phyloP scores from a whole-genome alignment of 2,329 filamentous ascomycete genomes.

The Paracoccidioides lutzii region DNA sequence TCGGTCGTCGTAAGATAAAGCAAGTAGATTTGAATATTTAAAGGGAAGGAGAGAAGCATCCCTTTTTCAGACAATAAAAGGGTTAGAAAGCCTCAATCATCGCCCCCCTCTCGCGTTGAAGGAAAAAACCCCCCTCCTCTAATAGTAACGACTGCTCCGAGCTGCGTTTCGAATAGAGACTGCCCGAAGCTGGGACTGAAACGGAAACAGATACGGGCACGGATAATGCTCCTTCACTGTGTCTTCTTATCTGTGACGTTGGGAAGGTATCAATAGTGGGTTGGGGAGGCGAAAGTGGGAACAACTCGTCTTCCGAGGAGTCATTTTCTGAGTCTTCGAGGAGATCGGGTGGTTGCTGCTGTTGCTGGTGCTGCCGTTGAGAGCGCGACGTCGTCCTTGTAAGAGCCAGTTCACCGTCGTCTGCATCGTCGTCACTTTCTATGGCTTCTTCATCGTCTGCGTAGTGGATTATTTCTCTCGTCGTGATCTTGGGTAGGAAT shows the following conservation, averaged over 20 bases:
- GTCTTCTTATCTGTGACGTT: constrained; percentile 29
- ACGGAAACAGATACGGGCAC: constrained; percentile 6
- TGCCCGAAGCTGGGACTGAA: neutral
- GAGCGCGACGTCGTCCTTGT: constrained; percentile 52
- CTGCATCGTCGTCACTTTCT: constrained; percentile 48
- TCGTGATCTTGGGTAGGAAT: constrained; percentile 14
- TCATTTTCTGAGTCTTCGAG: constrained; percentile 48
- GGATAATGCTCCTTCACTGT: constrained; percentile 16
- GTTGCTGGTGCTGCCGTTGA: constrained; percentile 18
- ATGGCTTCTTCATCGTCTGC: constrained; percentile 33
- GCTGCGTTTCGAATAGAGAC: constrained; percentile 15
- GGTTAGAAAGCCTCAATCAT: constrained; percentile 38
- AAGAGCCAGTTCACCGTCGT: constrained; percentile 48
- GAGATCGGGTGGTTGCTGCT: constrained; percentile 53
- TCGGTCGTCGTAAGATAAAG: neutral
- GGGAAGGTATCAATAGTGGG: constrained; percentile 45
- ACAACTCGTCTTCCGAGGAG: constrained; percentile 56
- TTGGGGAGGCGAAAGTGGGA: constrained; percentile 57
- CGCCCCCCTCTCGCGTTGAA: constrained; percentile 29
- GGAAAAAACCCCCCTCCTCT: constrained; percentile 39
- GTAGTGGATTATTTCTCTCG: constrained; percentile 11
- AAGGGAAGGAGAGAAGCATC: neutral
- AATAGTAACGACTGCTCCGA: constrained; percentile 27
- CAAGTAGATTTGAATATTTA: no score
- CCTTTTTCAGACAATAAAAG: neutral